Base-by-base conservation (phyloP, 768 basidiomycete genomes). In the Suillus subalutaceus region DNA sequence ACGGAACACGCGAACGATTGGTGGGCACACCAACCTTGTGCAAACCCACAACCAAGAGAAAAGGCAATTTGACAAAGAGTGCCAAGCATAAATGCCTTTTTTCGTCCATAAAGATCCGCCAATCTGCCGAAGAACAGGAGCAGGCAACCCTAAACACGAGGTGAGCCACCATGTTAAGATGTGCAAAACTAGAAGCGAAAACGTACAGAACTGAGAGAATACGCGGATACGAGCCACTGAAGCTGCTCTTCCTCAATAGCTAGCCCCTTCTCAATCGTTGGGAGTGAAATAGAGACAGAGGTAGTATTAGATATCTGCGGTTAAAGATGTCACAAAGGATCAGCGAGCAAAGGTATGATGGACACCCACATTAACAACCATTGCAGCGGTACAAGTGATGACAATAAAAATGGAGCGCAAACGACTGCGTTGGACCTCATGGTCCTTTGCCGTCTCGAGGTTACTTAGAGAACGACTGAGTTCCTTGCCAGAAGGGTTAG, bases 71-170 rank as follows among this genome's bases (percentile, higher is more conserved):
- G 82, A 64, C 83, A 78, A 4, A 78, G 9, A 38, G 87, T 85
- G 2, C 94, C 94, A 4, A 80, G 12, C 7, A 90, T 64, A 74
- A 93, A 96, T 0, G 81, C 81, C 41, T 80, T 82, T 70, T 91
- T 93, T 40, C 92, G 84, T 2, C 94, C 93, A 68, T 90, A 88
- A 3, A 92, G 77, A 73, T 95, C 94, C 2, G 93, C 92, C 1
- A 95, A 75, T n/a, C 92, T 82, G 0, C 94, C 94, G 35, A 86
- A 88, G 15, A 93, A 83, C 12, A 95, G 81, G 4, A 94, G 83
- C 13, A 94, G 79, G 70, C 93, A 95, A 9, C 90, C 92, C 92
- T 92, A 23, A 26, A 26, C 30, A 37, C 12, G 37, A 50, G 32
- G 44, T 66, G 40, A 43, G 44, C 0, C 10, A 2, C 9, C 41